These are phyloP conservation scores for Trichosporon inkin DNA, from an alignment of 1,284 basidiomycete species.

Conservation along the genomic window DNA sequence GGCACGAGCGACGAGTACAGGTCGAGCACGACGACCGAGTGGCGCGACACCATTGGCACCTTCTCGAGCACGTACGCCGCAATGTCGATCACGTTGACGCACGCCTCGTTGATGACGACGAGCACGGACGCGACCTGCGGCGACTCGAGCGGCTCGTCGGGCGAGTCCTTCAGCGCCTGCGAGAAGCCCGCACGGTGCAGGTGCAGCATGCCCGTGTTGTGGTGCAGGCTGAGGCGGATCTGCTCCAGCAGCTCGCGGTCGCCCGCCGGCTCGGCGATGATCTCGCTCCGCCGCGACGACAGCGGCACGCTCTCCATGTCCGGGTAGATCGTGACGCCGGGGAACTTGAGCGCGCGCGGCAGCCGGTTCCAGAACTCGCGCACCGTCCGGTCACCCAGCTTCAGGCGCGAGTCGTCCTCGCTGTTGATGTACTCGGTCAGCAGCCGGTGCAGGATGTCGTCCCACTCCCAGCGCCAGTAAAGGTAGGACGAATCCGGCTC, in stretches of 20 bases:
- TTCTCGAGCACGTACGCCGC: conserved; percentile 6
- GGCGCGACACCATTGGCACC: not conserved
- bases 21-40: conserved; percentile 1
- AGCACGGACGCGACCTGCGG: not conserved
- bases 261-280: not conserved
- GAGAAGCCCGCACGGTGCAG: conserved; percentile 3
- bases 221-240: conserved; percentile 1
- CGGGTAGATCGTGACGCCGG: not conserved
- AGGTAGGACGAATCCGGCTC: not conserved
- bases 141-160: conserved; percentile 1
- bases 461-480: conserved; percentile 6
- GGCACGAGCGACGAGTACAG: conserved; percentile 3
- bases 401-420: not conserved
- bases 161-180: not conserved
- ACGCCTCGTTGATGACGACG: conserved; percentile 5
- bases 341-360: not conserved
- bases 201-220: conserved; percentile 8
- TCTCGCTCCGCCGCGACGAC: not conserved
- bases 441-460: conserved; percentile 7
- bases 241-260: conserved; percentile 1
- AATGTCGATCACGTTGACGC: conserved; percentile 5
- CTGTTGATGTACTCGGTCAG: conserved; percentile 4
- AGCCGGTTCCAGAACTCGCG: conserved; percentile 5
- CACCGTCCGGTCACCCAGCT: not conserved
- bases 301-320: conserved; percentile 1